Conservation (phyloP, 352 stramenopile genomes). For the Pythium scleroteichum region DNA sequence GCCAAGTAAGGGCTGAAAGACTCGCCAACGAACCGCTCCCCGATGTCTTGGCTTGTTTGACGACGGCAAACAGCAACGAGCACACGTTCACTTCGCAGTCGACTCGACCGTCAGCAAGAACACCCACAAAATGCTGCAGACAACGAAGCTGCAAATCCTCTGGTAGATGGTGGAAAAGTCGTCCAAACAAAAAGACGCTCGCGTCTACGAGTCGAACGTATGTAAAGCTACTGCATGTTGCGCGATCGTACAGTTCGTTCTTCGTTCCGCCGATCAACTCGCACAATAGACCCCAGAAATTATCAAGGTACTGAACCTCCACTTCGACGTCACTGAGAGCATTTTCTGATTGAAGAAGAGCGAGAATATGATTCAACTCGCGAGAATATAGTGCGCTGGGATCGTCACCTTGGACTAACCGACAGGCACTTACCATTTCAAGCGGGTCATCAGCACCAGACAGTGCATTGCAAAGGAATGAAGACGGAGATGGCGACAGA, state of each 20-base stretch:
- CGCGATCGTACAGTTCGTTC: slow-evolving; percentile 36
- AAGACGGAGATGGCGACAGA: slow-evolving; percentile 57
- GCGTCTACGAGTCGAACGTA: slow-evolving; percentile 80
- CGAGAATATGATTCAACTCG: slow-evolving; percentile 78
- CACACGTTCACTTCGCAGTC: slow-evolving; percentile 82
- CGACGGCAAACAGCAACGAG: slow-evolving; percentile 66
- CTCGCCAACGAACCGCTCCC: slow-evolving; percentile 27
- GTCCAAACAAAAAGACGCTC: slow-evolving; percentile 75
- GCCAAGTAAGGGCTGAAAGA: slow-evolving; percentile 41
- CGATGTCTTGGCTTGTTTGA: slow-evolving; percentile 43
- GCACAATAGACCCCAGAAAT: slow-evolving; percentile 55
- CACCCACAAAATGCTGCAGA: slow-evolving; percentile 73
- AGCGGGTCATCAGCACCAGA: slow-evolving; percentile 55
- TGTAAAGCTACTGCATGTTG: slow-evolving; percentile 71
- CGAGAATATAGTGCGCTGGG: slow-evolving; percentile 68
- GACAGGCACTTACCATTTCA: slow-evolving; percentile 55
- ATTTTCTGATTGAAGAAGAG: slow-evolving; percentile 67
- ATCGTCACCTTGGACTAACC: slow-evolving; percentile 61
- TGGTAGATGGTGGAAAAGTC: slow-evolving; percentile 74
- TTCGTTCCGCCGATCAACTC: slow-evolving; percentile 27
- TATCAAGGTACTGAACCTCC: slow-evolving; percentile 83
- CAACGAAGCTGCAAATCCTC: slow-evolving; percentile 85
- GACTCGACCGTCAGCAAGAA: slow-evolving; percentile 56
- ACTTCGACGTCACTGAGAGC: slow-evolving; percentile 81
- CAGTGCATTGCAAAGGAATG: slow-evolving; percentile 63